A percentile compares a stretch with the other conserved stretches of the same genome.
Evolutionary conservation across 257 asterid species (phyloP).

Genomic region (Penstemon newberryi): DNA sequence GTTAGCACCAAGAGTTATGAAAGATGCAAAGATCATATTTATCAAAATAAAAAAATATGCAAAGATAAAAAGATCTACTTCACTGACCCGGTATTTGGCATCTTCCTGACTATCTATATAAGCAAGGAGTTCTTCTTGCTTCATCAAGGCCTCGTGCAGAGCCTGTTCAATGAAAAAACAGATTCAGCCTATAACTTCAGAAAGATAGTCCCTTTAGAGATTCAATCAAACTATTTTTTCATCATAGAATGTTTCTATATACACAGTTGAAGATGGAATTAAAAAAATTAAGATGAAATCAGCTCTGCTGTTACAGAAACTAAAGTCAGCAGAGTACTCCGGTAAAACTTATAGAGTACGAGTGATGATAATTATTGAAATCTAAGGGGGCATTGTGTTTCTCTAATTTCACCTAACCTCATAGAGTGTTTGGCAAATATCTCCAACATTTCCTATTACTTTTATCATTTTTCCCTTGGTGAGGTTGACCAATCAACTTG

Average conservation of each 20-base stretch:
- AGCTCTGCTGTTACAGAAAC: too few relatives aligned
- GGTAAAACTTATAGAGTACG: too few relatives aligned
- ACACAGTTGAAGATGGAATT: neutral
- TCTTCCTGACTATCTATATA: conserved; percentile 63
- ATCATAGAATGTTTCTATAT: neutral
- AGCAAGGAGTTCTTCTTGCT: conserved; percentile 80
- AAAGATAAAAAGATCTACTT: conserved; percentile 2
- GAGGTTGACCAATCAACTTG: too few relatives aligned
- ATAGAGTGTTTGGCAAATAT: too few relatives aligned
- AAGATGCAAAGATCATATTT: neutral
- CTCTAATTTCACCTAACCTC: too few relatives aligned
- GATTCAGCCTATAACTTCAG: neutral
- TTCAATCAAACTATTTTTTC: neutral
- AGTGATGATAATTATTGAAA: too few relatives aligned
- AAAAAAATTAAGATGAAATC: neutral
- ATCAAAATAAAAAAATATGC: neutral
- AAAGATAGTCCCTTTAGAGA: conserved; percentile 3
- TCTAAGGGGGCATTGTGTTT: too few relatives aligned
- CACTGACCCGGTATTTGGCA: conserved; percentile 51
- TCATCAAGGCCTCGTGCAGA: conserved; percentile 69
- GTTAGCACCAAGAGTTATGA: conserved; percentile 24
- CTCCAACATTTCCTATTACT: too few relatives aligned
- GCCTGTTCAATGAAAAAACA: conserved; percentile 43
- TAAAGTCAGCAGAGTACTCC: too few relatives aligned
- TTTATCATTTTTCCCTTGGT: too few relatives aligned